Conservation (phyloP, 208 protist genomes). For the Leishmania aethiopica region DNA sequence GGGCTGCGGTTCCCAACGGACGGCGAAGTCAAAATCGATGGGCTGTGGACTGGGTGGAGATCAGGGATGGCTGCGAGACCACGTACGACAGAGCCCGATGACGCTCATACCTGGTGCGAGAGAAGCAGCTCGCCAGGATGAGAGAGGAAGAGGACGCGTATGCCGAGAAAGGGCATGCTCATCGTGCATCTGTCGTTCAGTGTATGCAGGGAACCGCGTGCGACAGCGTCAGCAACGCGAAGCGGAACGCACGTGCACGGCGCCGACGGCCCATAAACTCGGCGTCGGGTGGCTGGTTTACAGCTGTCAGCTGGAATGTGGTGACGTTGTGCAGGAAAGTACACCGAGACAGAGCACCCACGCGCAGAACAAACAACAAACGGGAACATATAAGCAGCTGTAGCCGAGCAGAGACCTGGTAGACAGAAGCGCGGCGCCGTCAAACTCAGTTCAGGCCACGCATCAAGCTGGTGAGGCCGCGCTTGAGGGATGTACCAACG, state of each 20-base stretch:
- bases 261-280: background rate
- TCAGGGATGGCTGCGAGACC: too few relatives aligned
- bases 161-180: too few relatives aligned
- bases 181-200: too few relatives aligned
- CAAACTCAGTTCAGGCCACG: constrained; percentile 52
- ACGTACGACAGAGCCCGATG: too few relatives aligned
- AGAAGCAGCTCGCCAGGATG: too few relatives aligned
- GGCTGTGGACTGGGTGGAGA: too few relatives aligned
- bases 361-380: background rate
- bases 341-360: background rate
- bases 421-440: background rate
- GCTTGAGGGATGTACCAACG: constrained; percentile 64
- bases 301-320: background rate
- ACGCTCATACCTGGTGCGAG: too few relatives aligned
- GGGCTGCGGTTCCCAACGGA: accelerated
- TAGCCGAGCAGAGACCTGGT: background rate
- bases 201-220: too few relatives aligned
- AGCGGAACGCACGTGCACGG: background rate
- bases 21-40: too few relatives aligned
- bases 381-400: background rate
- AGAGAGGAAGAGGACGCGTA: too few relatives aligned
- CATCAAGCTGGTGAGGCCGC: constrained; percentile 75
- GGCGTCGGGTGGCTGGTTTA: background rate
- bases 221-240: too few relatives aligned
- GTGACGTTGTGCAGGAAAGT: background rate